Evolutionary conservation across 371 early-diverging fungal species (phyloP).

Genomic region (Umbelopsis sp.): DNA sequence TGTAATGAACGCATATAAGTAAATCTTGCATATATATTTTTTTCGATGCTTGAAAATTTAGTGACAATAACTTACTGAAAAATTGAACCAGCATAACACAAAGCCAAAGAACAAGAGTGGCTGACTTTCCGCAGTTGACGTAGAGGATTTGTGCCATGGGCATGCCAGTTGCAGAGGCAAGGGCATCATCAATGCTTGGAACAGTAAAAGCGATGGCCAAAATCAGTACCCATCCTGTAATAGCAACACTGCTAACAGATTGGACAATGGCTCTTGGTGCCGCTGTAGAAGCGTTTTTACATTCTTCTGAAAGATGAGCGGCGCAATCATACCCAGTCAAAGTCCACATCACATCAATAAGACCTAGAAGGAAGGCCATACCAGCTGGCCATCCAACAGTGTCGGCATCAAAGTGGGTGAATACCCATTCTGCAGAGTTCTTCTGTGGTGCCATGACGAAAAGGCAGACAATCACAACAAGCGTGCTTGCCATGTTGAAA

Average conservation of each 20-base stretch:
- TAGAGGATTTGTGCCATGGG: conserved; percentile 39
- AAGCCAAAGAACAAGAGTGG: conserved; percentile 24
- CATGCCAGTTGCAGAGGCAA: conserved; percentile 25
- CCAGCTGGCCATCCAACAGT: conserved; percentile 22
- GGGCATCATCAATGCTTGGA: conserved; percentile 36
- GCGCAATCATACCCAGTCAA: conserved; percentile 61
- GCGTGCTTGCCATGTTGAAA: conserved; percentile 20
- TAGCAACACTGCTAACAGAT: conserved; percentile 36
- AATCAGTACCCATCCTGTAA: conserved; percentile 41
- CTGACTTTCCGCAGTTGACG: conserved; percentile 20
- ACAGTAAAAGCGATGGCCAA: conserved; percentile 35
- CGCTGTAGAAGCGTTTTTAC: conserved; percentile 52
- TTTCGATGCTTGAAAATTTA: background rate
- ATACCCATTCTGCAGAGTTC: conserved; percentile 22
- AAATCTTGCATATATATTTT: background rate
- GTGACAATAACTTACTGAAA: conserved; percentile 12
- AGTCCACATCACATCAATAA: conserved; percentile 34
- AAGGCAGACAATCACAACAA: conserved; percentile 22
- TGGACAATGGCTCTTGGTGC: conserved; percentile 57
- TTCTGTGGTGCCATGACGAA: conserved; percentile 20
- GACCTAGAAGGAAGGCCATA: conserved; percentile 23
- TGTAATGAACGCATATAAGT: conserved; percentile 22
- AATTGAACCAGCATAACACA: conserved; percentile 23
- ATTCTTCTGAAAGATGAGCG: conserved; percentile 68
- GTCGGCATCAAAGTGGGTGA: conserved; percentile 22